Percentiles rank a stretch among this genome's conserved stretches.
These are phyloP conservation scores for Apostasia ramifera DNA, from an alignment of 106 monocot species.

Conservation along the genomic window DNA sequence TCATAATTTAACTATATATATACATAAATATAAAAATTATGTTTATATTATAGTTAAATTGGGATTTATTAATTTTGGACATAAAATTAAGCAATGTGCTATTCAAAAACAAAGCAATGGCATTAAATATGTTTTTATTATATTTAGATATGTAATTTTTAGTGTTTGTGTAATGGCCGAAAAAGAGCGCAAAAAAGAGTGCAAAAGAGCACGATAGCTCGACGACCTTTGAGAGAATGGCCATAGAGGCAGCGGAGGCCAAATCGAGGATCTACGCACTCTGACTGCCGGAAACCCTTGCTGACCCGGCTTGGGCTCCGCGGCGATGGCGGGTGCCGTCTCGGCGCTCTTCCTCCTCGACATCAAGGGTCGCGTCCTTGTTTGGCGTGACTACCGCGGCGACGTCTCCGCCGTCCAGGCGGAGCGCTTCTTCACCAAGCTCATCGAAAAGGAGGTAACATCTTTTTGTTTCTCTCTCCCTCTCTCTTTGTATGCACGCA, in stretches of 20 bases:
- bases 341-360: slow-evolving; percentile 94
- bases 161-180: too few relatives aligned
- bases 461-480: neutral
- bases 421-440: slow-evolving; percentile 94
- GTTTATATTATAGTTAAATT: too few relatives aligned
- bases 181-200: too few relatives aligned
- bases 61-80: too few relatives aligned
- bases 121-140: too few relatives aligned
- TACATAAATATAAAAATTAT: too few relatives aligned
- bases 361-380: slow-evolving; percentile 88
- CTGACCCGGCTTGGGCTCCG: neutral
- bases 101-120: too few relatives aligned
- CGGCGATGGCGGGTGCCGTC: slow-evolving; percentile 83
- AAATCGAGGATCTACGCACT: neutral
- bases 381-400: slow-evolving; percentile 95
- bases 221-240: too few relatives aligned
- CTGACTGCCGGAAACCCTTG: neutral
- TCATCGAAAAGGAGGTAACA: slow-evolving; percentile 76
- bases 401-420: slow-evolving; percentile 89
- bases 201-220: too few relatives aligned
- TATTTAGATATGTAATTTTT: too few relatives aligned
- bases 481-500: neutral
- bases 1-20: too few relatives aligned
- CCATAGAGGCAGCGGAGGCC: neutral
- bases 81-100: too few relatives aligned